phyloP scores from a whole-genome alignment of 140 eudicot genomes.

The Ambrosia hybrid region DNA sequence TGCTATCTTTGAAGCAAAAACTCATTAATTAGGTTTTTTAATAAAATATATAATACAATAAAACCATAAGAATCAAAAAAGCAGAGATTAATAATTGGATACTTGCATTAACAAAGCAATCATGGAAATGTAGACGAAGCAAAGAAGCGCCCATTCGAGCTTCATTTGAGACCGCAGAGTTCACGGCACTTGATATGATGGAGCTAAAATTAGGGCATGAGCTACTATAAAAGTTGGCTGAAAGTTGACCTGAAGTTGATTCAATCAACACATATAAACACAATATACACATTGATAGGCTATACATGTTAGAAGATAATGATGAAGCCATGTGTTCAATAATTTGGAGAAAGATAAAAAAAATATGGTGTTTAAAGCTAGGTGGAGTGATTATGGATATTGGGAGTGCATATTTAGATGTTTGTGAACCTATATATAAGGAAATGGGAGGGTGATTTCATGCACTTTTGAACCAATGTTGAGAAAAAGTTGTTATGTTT shows the following conservation, averaged over 20 bases:
- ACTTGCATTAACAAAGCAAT: slow-evolving; percentile 73
- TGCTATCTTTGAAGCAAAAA: background rate
- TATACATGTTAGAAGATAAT: background rate
- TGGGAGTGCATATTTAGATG: slow-evolving; percentile 10
- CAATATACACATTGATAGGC: slow-evolving; percentile 3
- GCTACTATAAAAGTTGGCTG: slow-evolving; percentile 49
- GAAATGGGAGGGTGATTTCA: background rate
- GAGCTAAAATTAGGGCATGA: slow-evolving; percentile 56
- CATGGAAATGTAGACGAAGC: slow-evolving; percentile 89
- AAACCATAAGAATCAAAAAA: background rate
- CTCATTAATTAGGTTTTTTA: background rate
- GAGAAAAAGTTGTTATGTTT: background rate
- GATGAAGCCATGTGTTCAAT: slow-evolving; percentile 24
- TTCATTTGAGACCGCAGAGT: slow-evolving; percentile 50
- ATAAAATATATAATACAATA: background rate
- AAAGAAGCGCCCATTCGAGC: slow-evolving; percentile 87
- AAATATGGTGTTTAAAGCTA: background rate
- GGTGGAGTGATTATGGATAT: background rate
- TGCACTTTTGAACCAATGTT: background rate
- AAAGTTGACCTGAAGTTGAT: slow-evolving; percentile 49
- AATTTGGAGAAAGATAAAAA: background rate
- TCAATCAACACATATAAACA: slow-evolving; percentile 25
- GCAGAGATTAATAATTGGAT: background rate
- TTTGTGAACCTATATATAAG: slow-evolving; percentile 20
- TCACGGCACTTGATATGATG: slow-evolving; percentile 41